These are phyloP conservation scores for Colletotrichum ledebouriae DNA, from an alignment of 2,329 filamentous ascomycete genomes.

Conservation along the genomic window DNA sequence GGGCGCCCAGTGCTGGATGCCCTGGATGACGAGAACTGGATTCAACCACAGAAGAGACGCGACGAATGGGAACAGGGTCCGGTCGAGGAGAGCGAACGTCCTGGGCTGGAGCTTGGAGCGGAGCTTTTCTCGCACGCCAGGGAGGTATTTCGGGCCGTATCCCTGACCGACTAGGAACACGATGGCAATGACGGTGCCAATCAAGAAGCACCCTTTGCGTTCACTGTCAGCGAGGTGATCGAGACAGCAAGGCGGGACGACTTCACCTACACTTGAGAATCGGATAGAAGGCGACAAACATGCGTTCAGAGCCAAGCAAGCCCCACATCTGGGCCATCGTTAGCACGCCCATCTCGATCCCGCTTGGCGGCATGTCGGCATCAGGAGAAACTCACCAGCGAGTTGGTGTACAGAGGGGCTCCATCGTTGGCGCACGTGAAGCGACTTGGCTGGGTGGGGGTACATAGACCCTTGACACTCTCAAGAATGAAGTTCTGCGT, in stretches of 20 bases:
- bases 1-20: constrained; percentile 59
- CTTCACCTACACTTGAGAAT: constrained; percentile 52
- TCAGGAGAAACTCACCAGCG: constrained; percentile 33
- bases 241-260: neutral
- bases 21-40: constrained; percentile 57
- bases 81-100: constrained; percentile 52
- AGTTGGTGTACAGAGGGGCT: constrained; percentile 48
- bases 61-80: constrained; percentile 54
- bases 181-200: constrained; percentile 54
- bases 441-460: constrained; percentile 51
- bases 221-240: rapidly evolving
- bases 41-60: constrained; percentile 58
- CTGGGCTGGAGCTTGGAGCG: constrained; percentile 47
- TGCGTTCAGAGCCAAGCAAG: constrained; percentile 48
- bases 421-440: constrained; percentile 49
- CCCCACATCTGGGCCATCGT: constrained; percentile 46
- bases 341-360: neutral
- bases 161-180: constrained; percentile 53
- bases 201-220: constrained; percentile 56
- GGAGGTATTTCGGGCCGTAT: constrained; percentile 53
- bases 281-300: constrained; percentile 59
- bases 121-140: constrained; percentile 51
- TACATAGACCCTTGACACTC: constrained; percentile 52
- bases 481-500: constrained; percentile 59
- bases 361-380: neutral